A percentile compares a stretch with the other conserved stretches of the same genome.
These are phyloP conservation scores for Dictyostelium firmibasis DNA, from an alignment of 78 protist species.

Conservation along the genomic window DNA sequence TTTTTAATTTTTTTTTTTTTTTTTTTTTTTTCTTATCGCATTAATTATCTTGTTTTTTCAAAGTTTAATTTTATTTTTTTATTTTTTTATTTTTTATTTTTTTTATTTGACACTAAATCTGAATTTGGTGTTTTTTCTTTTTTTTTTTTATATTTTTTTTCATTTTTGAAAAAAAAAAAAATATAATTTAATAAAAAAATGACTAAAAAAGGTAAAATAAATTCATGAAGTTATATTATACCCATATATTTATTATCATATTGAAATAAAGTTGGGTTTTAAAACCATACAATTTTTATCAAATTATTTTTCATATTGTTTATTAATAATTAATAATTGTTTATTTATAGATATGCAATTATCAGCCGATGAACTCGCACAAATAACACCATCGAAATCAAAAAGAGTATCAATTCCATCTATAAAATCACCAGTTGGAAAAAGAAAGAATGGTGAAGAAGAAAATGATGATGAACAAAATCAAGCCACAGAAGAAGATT, in stretches of 20 bases:
- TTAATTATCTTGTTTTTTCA: no score
- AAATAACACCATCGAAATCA: constrained; percentile 4
- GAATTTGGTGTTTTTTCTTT: background rate
- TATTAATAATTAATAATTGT: background rate
- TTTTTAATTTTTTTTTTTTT: no score
- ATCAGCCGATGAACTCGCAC: background rate
- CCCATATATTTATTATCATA: background rate
- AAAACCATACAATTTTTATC: no score
- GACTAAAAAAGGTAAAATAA: constrained; percentile 2
- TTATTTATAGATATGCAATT: background rate
- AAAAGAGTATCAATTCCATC: background rate
- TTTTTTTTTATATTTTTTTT: no score
- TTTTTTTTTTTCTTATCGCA: no score
- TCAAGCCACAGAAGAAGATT: background rate
- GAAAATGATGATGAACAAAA: background rate
- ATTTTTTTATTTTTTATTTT: no score
- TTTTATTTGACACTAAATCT: no score
- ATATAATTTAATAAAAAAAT: background rate
- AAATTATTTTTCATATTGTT: no score
- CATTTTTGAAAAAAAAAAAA: background rate
- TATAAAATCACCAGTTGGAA: background rate
- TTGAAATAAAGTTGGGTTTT: no score
- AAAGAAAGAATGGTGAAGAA: background rate
- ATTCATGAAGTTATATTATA: no score
- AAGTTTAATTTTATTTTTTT: no score